Evolutionary conservation across 2,329 filamentous ascomycete species (phyloP), one percentile per base, ranked within the genome.

Genomic region (Berkeleyomyces rouxiae): DNA sequence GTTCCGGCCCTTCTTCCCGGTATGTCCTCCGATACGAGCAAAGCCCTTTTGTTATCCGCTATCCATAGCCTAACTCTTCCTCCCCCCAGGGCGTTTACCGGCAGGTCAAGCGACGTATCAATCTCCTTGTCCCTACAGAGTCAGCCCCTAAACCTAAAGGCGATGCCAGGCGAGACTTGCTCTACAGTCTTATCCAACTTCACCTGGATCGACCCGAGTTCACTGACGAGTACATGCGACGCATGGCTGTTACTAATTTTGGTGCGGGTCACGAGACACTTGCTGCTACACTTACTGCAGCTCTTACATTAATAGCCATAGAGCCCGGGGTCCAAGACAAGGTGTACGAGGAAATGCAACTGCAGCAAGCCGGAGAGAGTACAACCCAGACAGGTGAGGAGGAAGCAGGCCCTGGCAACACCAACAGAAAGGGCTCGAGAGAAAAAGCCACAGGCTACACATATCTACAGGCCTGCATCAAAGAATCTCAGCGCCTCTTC

Each of bases 181-280:
- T 80, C 0, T 67, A 70, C 2, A 78, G 80, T 63, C 67, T 81
- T 1, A 75, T 81, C 11, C 70, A 72, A 33, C 70, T 81, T 0
- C 76, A 80, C 67, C 69, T 70, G 11, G 70, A 73, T 3, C 76
- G 73, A 23, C 74, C 77, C 0, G 74, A 74, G 4, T 80, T 81
- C 64, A 76, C 68, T 0, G 74, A 77, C 36, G 69, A 67, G 0
- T 80, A 81, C 61, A 72, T 81, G 7, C 74, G 75, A 2, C 76
- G 78, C 37, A 77, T 81, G 72, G 77, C 77, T 2, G 72, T 79
- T 2, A 80, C 79, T 1, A 81, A 81, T 65, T 81, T 81, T 66
- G 79, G 79, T 9, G 79, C 79, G 1, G 79, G 79, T 0, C 79
- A 81, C 64, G 79, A 81, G 67, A 81, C 79, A 0, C 74, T 80